Evolutionary conservation across 148 eudicot species (phyloP), one percentile per base, ranked within the genome.

Genomic region (Rhododendron kiyosumense): DNA sequence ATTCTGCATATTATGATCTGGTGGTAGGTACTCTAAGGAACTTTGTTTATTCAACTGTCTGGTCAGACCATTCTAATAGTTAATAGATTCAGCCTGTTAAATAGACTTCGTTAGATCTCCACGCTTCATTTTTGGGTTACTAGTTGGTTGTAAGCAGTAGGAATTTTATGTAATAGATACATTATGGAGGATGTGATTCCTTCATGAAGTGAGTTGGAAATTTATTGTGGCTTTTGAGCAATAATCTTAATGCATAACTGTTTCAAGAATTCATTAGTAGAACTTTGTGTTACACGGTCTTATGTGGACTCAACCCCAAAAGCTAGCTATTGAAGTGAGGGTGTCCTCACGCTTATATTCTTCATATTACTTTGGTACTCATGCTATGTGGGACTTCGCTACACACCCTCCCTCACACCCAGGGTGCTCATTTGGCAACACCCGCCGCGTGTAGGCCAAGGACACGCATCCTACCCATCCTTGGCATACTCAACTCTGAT

Each of bases 1-100:
- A 97, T 88, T 84, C 91, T 61, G 95, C 98, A 81, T 97, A 95
- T 88, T 93, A 93, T 89, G 99, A 97, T 84, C 90, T 97, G 84
- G 98, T 95, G 98, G 99, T 97, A 91, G 75, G 99, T 92, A 79
- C 78, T 85, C 5, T 73, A 28, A 5, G 15, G 38, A 22, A 78
- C 49, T 84, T 61, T 84, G 65, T 63, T 10, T 14, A 32, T n/a
- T 83, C 17, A 43, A 83, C 38, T 36, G 6, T 76, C 13, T 76
- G 78, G 30, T 51, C 36, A 13, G 45, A 6, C 24, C 43, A 28
- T 46, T 67, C 34, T 63, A 7, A 17, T 65, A 6, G 84, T 69
- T 6, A 43, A 32, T 82, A 43, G 34, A n/a, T 67, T 83, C 20
- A 2, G 28, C 30, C 22, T 1, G n/a, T 43, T 83, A n/a, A 20